Evolutionary conservation across 176 grass and related monocot genomes (phyloP).

Genomic region (Eleusine indica): DNA sequence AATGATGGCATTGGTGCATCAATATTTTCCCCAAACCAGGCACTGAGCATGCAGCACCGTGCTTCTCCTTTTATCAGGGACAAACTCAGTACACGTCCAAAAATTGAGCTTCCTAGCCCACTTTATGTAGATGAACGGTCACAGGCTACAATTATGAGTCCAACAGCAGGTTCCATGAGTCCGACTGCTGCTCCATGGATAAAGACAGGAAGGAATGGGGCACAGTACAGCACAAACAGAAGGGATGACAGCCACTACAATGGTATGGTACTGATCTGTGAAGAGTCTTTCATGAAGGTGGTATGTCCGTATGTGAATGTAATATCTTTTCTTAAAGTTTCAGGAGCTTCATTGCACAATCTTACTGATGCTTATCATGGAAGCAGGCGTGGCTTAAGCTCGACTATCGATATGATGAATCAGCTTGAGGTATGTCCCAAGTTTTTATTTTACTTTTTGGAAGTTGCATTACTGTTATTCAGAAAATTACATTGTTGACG

Average conservation of each 20-base stretch:
- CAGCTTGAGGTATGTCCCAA: conserved; percentile 74
- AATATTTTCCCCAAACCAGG: conserved; percentile 64
- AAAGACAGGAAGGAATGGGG: conserved; percentile 59
- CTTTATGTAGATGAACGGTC: conserved; percentile 46
- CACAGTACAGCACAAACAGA: conserved; percentile 60
- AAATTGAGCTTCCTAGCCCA: conserved; percentile 54
- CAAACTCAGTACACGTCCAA: conserved; percentile 35
- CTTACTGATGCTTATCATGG: conserved; percentile 65
- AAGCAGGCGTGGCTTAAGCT: conserved; percentile 72
- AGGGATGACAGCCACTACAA: conserved; percentile 60
- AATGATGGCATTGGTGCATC: conserved; percentile 60
- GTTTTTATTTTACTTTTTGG: conserved; percentile 20
- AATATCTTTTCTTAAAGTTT: conserved; percentile 57
- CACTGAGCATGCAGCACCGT: conserved; percentile 52
- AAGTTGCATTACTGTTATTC: conserved; percentile 33
- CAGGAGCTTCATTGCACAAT: conserved; percentile 63
- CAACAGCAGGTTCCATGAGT: conserved; percentile 48
- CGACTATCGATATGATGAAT: conserved; percentile 68
- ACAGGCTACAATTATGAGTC: conserved; percentile 53
- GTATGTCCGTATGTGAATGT: conserved; percentile 17
- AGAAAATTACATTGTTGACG: background rate
- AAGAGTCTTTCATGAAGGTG: conserved; percentile 42
- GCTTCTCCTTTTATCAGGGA: conserved; percentile 57
- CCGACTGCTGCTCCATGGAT: conserved; percentile 65
- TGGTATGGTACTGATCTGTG: conserved; percentile 55